Conservation (phyloP, 805 yeast species). For the Yamadazyma akitaensis region DNA sequence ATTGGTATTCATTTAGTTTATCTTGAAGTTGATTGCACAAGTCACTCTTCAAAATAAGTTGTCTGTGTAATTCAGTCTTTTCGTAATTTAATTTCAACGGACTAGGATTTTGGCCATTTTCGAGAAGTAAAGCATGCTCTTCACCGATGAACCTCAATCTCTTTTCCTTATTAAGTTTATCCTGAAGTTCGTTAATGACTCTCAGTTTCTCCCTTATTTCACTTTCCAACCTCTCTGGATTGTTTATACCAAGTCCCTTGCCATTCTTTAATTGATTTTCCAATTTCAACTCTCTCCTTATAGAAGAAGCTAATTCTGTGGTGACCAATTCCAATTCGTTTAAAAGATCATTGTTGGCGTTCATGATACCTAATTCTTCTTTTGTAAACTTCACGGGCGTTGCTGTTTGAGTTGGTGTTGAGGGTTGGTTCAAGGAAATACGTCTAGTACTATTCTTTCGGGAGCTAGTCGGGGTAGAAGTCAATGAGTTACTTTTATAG, state of each 20-base stretch:
- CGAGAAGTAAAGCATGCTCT: slow-evolving; percentile 59
- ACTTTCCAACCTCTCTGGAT: slow-evolving; percentile 43
- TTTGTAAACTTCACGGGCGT: slow-evolving; percentile 41
- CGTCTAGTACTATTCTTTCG: slow-evolving; percentile 5
- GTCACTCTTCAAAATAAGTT: slow-evolving; percentile 48
- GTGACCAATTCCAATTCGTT: slow-evolving; percentile 67
- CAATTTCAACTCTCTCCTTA: slow-evolving; percentile 62
- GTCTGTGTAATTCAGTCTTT: slow-evolving; percentile 49
- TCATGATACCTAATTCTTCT: slow-evolving; percentile 61
- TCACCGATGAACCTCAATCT: slow-evolving; percentile 66
- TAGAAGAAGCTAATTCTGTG: slow-evolving; percentile 68
- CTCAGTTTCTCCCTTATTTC: slow-evolving; percentile 36
- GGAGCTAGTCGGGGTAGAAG: slow-evolving; percentile 8
- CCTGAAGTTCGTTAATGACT: slow-evolving; percentile 49
- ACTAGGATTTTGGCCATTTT: slow-evolving; percentile 51
- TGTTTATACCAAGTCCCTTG: slow-evolving; percentile 23
- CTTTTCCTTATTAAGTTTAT: slow-evolving; percentile 61
- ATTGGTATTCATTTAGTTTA: slow-evolving; percentile 38
- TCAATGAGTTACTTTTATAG: slow-evolving; percentile 13
- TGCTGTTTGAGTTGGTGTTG: slow-evolving; percentile 6
- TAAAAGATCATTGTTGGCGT: slow-evolving; percentile 54
- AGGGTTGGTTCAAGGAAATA: slow-evolving; percentile 9
- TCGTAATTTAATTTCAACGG: slow-evolving; percentile 55
- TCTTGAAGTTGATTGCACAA: slow-evolving; percentile 44
- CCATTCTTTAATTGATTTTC: slow-evolving; percentile 41